Conservation (phyloP, 331 rosid genomes). For the Quercus tomentella region DNA sequence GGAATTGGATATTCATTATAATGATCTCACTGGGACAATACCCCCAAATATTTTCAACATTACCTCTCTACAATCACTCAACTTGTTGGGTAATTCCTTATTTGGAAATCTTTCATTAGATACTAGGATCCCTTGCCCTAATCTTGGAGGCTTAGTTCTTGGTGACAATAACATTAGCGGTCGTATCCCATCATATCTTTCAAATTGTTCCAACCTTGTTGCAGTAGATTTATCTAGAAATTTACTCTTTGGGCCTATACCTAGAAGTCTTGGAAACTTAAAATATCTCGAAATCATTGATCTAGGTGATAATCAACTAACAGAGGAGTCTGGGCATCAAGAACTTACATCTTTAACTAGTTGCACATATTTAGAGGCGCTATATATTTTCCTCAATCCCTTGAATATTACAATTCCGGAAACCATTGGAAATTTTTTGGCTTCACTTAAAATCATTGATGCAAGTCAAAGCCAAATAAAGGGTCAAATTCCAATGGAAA, state of each 20-base stretch:
- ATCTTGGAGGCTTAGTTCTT: background rate
- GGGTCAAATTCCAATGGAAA: background rate
- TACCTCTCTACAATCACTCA: fast-evolving
- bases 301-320: background rate
- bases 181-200: background rate
- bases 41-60: background rate
- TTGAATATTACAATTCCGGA: background rate
- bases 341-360: background rate
- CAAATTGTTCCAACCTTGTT: background rate
- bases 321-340: background rate
- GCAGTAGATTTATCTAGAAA: background rate
- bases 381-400: background rate
- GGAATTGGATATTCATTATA: fast-evolving
- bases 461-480: background rate
- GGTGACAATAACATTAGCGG: background rate
- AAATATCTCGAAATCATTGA: fast-evolving
- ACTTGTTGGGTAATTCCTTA: fast-evolving
- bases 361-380: background rate
- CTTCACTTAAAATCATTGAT: background rate
- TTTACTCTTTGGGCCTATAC: background rate
- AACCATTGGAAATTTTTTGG: background rate
- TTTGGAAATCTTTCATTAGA: constrained; percentile 5
- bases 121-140: background rate
- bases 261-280: constrained; percentile 7
- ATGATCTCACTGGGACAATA: background rate